Conservation (phyloP, 306 rosid species). For the Mimosa pudica region DNA sequence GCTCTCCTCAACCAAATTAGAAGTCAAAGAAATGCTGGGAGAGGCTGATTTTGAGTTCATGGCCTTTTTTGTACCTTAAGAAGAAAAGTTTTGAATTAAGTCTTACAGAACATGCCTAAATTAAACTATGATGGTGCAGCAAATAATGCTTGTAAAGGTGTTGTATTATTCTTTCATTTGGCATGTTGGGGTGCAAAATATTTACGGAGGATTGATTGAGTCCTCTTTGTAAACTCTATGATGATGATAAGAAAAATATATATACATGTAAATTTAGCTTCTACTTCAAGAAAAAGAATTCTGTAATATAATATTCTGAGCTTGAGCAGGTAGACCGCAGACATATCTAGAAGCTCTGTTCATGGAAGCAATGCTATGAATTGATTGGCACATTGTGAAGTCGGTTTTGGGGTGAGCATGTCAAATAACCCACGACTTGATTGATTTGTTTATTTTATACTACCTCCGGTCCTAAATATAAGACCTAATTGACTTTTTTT, state of each 20-base stretch:
- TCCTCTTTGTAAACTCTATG: constrained; percentile 46
- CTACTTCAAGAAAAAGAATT: constrained; percentile 30
- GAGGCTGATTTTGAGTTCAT: constrained; percentile 60
- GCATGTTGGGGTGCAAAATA: constrained; percentile 47
- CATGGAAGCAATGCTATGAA: neutral
- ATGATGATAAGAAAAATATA: constrained; percentile 41
- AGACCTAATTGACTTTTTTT: too few relatives aligned
- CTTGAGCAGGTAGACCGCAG: constrained; percentile 29
- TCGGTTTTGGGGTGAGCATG: neutral
- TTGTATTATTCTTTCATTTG: constrained; percentile 47
- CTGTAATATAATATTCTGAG: constrained; percentile 31
- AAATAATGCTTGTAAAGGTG: constrained; percentile 61
- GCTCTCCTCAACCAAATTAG: constrained; percentile 88
- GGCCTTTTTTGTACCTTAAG: constrained; percentile 20
- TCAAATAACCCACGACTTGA: constrained; percentile 12
- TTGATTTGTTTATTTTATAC: neutral
- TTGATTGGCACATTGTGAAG: neutral
- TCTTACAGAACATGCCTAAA: constrained; percentile 46
- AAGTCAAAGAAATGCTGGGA: constrained; percentile 85
- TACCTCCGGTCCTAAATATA: too few relatives aligned
- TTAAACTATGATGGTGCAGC: constrained; percentile 50
- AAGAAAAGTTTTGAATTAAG: constrained; percentile 53
- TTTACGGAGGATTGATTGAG: constrained; percentile 51
- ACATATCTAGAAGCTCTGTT: neutral
- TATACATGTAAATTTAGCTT: constrained; percentile 43